Base-by-base conservation (phyloP, 2,329 filamentous ascomycete species). In the Diaporthe vexans region DNA sequence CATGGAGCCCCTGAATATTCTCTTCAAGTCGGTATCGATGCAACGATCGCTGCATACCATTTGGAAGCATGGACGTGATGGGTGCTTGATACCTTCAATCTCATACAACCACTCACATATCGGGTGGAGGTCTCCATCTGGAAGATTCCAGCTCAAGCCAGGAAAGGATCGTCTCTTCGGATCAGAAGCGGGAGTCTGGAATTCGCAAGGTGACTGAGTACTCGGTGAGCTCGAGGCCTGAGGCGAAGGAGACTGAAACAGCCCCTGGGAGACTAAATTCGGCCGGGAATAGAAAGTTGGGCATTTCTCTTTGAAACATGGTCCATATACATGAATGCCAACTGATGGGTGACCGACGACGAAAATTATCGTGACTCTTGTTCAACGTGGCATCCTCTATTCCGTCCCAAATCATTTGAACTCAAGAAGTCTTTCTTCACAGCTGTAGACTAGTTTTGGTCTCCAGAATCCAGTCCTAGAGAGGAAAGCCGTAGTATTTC, bases 171-270 rank as follows among this genome's bases (percentile, higher is more conserved):
- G 57, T 59, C 35, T 24, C 33, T 17, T 4, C 57, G 11, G 35
- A 59, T 26, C 35, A 9, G 21, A 59, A 24, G 11, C 40, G 57
- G 57, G 21, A 17, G 4, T 59, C 35, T 15, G 57, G 57, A 7
- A 40, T 59, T 6, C 57, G 35, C 35, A 59, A 40, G 11, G 35
- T 40, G 35, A 59, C 57, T 40, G 57, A 59, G 57, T 59, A 40
- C 35, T 59, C 35, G 4, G 11, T 40, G 35, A 40, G 57, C 57
- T 59, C 57, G 57, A 35, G 29, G 29, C 29, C 40, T 1, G 21
- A 24, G n/a, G 35, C 5, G 13, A n/a, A 10, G 9, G 35, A 17
- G 33, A 26, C 17, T 0, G 35, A 11, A n/a, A 9, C n/a, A 4
- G 21, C 26, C 2, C 4, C 21, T 11, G 19, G 33, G 19, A 24